Conservation (phyloP, 2,329 filamentous ascomycete species). For the Lojkania enalia region DNA sequence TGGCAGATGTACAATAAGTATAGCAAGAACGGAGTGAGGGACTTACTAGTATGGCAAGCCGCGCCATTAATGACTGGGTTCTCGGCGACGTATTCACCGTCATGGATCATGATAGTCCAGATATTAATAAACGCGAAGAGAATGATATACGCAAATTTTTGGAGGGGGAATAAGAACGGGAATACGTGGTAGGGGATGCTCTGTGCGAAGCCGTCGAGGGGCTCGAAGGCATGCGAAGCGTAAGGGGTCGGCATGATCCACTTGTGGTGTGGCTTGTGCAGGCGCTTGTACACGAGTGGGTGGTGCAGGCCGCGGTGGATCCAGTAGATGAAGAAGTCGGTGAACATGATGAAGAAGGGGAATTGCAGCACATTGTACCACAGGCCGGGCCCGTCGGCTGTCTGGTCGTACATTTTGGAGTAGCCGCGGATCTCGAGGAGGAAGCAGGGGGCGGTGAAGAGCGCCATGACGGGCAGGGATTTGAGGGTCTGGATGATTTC, state of each 20-base stretch:
- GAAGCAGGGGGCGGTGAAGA: constrained; percentile 82
- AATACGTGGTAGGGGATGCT: constrained; percentile 91
- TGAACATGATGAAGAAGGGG: constrained; percentile 84
- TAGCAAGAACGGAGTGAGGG: background rate
- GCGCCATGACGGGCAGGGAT: constrained; percentile 79
- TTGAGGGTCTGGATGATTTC: constrained; percentile 81
- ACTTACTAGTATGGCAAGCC: constrained; percentile 73
- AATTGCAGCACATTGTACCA: constrained; percentile 85
- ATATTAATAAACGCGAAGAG: constrained; percentile 94
- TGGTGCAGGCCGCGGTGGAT: constrained; percentile 87
- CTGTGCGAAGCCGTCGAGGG: constrained; percentile 86
- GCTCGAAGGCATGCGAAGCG: constrained; percentile 93
- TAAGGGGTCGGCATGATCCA: constrained; percentile 99
- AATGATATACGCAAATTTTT: constrained; percentile 84
- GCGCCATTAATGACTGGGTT: constrained; percentile 92
- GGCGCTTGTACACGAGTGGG: constrained; percentile 76
- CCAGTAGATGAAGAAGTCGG: constrained; percentile 89
- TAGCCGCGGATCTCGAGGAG: constrained; percentile 80
- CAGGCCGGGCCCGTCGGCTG: constrained; percentile 71
- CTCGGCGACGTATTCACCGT: constrained; percentile 91
- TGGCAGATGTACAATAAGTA: constrained; percentile 6
- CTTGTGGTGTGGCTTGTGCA: constrained; percentile 98
- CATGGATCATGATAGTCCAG: constrained; percentile 96
- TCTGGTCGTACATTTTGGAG: constrained; percentile 83
- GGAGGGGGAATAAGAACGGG: constrained; percentile 88